phyloP scores from a whole-genome alignment of 2,329 filamentous ascomycete genomes.

The Arthroderma sp. region DNA sequence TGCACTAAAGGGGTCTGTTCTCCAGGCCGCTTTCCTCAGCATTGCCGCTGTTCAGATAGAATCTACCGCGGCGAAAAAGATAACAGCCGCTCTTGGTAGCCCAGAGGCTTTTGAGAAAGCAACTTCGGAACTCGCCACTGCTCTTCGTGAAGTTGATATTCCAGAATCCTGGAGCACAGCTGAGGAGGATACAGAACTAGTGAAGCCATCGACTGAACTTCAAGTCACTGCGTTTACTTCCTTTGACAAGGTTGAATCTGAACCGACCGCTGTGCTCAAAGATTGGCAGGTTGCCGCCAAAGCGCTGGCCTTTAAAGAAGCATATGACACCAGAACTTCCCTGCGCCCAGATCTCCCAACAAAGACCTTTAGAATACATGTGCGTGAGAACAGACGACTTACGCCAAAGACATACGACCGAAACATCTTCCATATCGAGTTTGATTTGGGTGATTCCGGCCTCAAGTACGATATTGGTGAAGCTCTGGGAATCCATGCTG shows the following conservation, averaged over 20 bases:
- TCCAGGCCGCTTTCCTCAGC: slow-evolving; percentile 73
- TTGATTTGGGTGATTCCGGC: slow-evolving; percentile 81
- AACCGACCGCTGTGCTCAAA: slow-evolving; percentile 51
- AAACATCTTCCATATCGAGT: slow-evolving; percentile 99
- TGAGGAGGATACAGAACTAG: slow-evolving; percentile 32
- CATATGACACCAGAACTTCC: slow-evolving; percentile 57
- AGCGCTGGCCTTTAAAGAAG: slow-evolving; percentile 86
- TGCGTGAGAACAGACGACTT: slow-evolving; percentile 90
- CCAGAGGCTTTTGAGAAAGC: slow-evolving; percentile 51
- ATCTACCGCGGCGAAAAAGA: slow-evolving; percentile 50
- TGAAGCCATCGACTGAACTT: slow-evolving; percentile 48
- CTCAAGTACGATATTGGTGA: slow-evolving; percentile 96
- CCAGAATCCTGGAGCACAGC: slow-evolving; percentile 68
- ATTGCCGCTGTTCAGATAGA: slow-evolving; percentile 56
- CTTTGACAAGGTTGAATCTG: slow-evolving; percentile 63
- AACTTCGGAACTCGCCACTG: slow-evolving; percentile 48
- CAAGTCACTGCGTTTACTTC: slow-evolving; percentile 68
- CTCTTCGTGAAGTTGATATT: slow-evolving; percentile 59
- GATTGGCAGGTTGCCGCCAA: slow-evolving; percentile 78
- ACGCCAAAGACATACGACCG: slow-evolving; percentile 83
- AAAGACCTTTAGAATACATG: slow-evolving; percentile 75
- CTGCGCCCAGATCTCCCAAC: slow-evolving; percentile 76
- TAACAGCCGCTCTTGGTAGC: slow-evolving; percentile 44
- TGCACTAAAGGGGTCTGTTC: slow-evolving; percentile 53
- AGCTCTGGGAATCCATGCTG: slow-evolving; percentile 87